Percentiles rank a stretch among this genome's conserved stretches.
phyloP scores from a whole-genome alignment of 768 basidiomycete species.

The Filobasidium wieringae region DNA sequence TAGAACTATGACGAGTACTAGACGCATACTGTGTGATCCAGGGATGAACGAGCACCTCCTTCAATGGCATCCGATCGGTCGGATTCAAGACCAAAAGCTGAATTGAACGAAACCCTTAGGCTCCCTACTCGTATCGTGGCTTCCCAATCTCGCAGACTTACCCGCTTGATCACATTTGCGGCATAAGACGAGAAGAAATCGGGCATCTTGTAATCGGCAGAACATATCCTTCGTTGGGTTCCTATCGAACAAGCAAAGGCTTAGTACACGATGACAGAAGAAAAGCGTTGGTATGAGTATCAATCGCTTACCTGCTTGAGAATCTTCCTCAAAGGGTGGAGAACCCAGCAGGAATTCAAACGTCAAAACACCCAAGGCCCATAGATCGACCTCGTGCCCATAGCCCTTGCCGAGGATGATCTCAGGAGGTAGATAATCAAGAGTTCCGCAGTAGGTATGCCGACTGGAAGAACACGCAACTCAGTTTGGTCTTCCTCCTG shows the following conservation, averaged over 20 bases:
- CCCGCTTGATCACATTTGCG: slow-evolving; percentile 54
- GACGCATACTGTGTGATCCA: slow-evolving; percentile 53
- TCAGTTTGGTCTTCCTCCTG: neutral
- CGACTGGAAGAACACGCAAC: slow-evolving; percentile 38
- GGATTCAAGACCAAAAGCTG: slow-evolving; percentile 74
- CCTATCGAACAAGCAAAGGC: slow-evolving; percentile 42
- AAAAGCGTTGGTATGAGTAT: neutral
- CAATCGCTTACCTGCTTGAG: neutral
- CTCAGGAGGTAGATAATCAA: slow-evolving; percentile 95
- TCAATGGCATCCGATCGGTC: slow-evolving; percentile 59
- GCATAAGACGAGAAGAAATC: slow-evolving; percentile 52
- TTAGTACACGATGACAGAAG: neutral
- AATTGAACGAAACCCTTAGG: neutral
- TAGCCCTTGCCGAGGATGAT: slow-evolving; percentile 93
- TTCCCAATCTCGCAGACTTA: slow-evolving; percentile 33
- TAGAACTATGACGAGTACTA: neutral
- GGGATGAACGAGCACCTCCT: slow-evolving; percentile 65
- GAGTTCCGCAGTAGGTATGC: slow-evolving; percentile 83
- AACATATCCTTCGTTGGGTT: slow-evolving; percentile 72
- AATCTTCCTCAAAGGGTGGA: slow-evolving; percentile 58
- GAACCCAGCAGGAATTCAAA: slow-evolving; percentile 86
- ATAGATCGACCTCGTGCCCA: slow-evolving; percentile 80
- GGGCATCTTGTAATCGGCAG: slow-evolving; percentile 52
- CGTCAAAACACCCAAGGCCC: slow-evolving; percentile 92
- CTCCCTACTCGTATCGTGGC: neutral